A percentile compares a stretch with the other conserved stretches of the same genome.
These are phyloP conservation scores for Rubia yunnanensis DNA, from an alignment of 257 asterid genomes.

Conservation along the genomic window DNA sequence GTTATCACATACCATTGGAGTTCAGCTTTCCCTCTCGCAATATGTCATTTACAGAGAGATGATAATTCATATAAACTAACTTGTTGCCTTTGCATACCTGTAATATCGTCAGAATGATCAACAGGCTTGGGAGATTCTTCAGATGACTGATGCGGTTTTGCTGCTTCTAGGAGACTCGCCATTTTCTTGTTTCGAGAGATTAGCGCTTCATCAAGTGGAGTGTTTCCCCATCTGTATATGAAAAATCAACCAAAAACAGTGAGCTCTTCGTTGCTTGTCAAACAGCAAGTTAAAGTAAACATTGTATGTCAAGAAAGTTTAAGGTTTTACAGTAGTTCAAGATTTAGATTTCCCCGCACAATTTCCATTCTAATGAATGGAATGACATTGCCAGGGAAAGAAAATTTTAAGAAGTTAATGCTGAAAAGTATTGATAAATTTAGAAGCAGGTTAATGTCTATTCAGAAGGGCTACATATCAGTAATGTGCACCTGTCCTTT, in stretches of 20 bases:
- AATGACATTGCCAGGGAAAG: too few species aligned
- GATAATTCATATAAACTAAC: not conserved
- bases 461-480: too few species aligned
- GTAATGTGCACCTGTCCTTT: conserved; percentile 60
- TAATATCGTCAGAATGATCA: conserved; percentile 25
- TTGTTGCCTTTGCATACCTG: conserved; percentile 32
- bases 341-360: too few species aligned
- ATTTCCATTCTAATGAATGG: too few species aligned
- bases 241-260: conserved; percentile 5
- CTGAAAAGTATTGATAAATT: too few species aligned
- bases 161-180: conserved; percentile 60
- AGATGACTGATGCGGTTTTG: conserved; percentile 41
- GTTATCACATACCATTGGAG: conserved; percentile 8
- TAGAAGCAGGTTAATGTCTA: not conserved
- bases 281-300: not conserved
- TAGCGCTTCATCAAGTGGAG: conserved; percentile 73
- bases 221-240: conserved; percentile 68
- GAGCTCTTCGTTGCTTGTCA: not conserved
- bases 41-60: not conserved
- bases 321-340: not conserved
- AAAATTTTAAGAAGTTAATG: not conserved
- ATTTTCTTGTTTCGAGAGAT: conserved; percentile 62
- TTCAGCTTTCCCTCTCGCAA: not conserved
- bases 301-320: not conserved
- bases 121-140: conserved; percentile 37